These are phyloP conservation scores for Myxozyma vanderwaltii DNA, from an alignment of 805 yeast genomes.

Conservation along the genomic window DNA sequence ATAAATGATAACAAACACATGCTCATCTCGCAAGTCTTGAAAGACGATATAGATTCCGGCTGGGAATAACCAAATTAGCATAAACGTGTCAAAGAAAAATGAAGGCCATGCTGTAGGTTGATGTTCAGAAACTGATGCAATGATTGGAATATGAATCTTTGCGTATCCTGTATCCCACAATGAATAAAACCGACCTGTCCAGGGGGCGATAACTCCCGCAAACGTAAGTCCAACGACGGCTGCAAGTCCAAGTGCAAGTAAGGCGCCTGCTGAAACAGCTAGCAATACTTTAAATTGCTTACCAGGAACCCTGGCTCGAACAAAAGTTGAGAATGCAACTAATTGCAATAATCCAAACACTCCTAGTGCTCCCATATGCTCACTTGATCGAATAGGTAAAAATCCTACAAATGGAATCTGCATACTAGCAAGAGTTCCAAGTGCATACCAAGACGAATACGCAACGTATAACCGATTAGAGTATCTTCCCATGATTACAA, in stretches of 20 bases:
- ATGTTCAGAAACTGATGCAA: slow-evolving; percentile 98
- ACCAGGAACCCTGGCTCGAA: slow-evolving; percentile 71
- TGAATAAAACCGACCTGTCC: slow-evolving; percentile 99
- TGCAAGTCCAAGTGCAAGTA: slow-evolving; percentile 63
- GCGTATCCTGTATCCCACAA: slow-evolving; percentile 98
- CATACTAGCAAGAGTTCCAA: slow-evolving; percentile 98
- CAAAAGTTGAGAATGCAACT: slow-evolving; percentile 80
- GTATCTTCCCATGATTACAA: slow-evolving; percentile 93
- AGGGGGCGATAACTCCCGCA: slow-evolving; percentile 94
- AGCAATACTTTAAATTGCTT: slow-evolving; percentile 72
- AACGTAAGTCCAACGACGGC: slow-evolving; percentile 81
- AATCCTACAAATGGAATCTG: slow-evolving; percentile 99
- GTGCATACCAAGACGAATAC: slow-evolving; percentile 93
- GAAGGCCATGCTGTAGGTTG: slow-evolving; percentile 99
- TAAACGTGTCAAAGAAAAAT: slow-evolving; percentile 89
- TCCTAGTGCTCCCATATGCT: slow-evolving; percentile 98
- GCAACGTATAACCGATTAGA: slow-evolving; percentile 80
- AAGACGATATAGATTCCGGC: slow-evolving; percentile 91
- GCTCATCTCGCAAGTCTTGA: slow-evolving; percentile 88
- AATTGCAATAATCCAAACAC: slow-evolving; percentile 94
- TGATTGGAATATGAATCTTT: slow-evolving; percentile 95
- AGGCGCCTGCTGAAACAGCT: slow-evolving; percentile 49
- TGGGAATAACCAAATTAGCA: slow-evolving; percentile 97
- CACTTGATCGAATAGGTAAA: slow-evolving; percentile 93
- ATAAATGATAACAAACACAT: slow-evolving; percentile 88